Evolutionary conservation across 2,329 filamentous ascomycete genomes (phyloP), one percentile per base, ranked within the genome.

Genomic region (Cyphellophora attinorum): DNA sequence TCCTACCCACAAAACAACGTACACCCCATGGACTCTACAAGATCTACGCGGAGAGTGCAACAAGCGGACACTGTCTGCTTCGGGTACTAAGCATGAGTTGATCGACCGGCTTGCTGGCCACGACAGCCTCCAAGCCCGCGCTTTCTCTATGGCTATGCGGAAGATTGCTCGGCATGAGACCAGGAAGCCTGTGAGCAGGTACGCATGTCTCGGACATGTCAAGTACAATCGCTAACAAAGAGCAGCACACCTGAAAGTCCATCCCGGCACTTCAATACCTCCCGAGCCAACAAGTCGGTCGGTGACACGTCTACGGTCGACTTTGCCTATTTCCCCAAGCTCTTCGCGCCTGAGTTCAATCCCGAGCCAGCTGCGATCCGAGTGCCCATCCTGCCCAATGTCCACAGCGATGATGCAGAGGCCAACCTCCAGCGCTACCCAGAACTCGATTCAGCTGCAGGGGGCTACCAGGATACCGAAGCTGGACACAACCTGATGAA

Each of bases 291-390:
- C 34, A 76, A 76, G 52, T 58, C 70, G 17, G 62, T 70, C 42
- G 65, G 69, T 35, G 74, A 79, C 57, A 60, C 56, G 39, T 76
- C 72, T 27, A 74, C 74, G 27, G 72, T 79, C 40, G 75, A 79
- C 60, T 77, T 79, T 50, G 67, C 68, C 47, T 77, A 69, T 59
- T 61, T 79, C 46, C 75, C 75, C 21, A 59, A 66, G 17, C 52
- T 60, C 33, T 55, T 65, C 19, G 61, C 68, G 32, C 46, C 52
- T 12, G 33, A 49, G 11, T 41, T 52, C 11, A 39, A 55, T 18
- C 44, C 53, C 29, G 50, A 53, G 17, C 51, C 60, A 4, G 47
- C 48, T 4, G 51, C 57, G 21, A 51, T 65, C 8, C 62, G 64
- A 31, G 63, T 74, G 29, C 72, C 72, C 38, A 62, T 74, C 45